Evolutionary conservation across 192 early-diverging fungal genomes (phyloP).

Genomic region (Irineochytrium annulatum): DNA sequence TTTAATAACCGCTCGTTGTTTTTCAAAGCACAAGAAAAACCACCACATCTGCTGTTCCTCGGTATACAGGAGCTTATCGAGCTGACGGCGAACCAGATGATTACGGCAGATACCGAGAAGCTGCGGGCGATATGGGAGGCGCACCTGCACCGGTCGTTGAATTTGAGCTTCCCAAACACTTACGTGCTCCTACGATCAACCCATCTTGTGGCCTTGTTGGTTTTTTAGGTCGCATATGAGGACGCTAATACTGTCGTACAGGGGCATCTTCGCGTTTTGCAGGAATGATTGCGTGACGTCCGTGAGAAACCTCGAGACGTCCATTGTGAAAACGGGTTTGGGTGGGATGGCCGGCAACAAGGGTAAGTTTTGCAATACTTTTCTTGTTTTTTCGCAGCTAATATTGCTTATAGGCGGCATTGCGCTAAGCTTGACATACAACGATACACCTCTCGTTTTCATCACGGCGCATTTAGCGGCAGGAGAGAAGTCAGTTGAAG

Average conservation of each 20-base stretch:
- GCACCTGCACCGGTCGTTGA: constrained; percentile 24
- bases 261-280: constrained; percentile 80
- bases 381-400: not conserved
- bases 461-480: constrained; percentile 93
- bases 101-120: constrained; percentile 40
- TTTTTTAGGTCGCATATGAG: no score
- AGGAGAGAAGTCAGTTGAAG: constrained; percentile 57
- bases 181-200: constrained; percentile 83
- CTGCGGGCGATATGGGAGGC: constrained; percentile 40
- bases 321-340: constrained; percentile 89
- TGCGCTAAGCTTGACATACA: constrained; percentile 78
- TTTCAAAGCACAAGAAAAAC: constrained; percentile 1
- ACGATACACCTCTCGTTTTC: constrained; percentile 86
- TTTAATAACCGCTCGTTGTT: not conserved
- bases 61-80: constrained; percentile 98
- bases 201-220: constrained; percentile 78
- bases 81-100: constrained; percentile 58
- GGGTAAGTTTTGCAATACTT: constrained; percentile 31
- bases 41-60: constrained; percentile 78
- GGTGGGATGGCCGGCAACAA: constrained; percentile 97
- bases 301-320: constrained; percentile 79
- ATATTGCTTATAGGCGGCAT: constrained; percentile 59
- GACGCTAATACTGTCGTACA: not conserved
- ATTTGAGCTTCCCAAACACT: constrained; percentile 7
- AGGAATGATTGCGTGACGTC: constrained; percentile 60